Percentiles rank a stretch among this genome's conserved stretches.
These are phyloP conservation scores for Saccharomyces hybrid DNA, from an alignment of 1,139 yeast species.

Conservation along the genomic window DNA sequence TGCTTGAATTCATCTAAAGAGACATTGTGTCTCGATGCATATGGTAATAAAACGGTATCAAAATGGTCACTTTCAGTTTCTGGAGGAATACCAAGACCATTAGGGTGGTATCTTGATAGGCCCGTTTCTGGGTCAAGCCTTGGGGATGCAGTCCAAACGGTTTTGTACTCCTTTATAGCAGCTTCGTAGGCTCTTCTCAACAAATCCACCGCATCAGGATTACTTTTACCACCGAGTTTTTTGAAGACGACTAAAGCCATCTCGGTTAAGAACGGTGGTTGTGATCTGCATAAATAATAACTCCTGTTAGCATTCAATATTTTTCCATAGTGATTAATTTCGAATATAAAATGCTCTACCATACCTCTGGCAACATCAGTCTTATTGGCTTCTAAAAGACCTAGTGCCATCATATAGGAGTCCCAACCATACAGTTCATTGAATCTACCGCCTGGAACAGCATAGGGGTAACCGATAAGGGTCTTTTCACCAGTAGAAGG, in stretches of 20 bases:
- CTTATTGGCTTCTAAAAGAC: conserved; percentile 60
- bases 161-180: conserved; percentile 79
- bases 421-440: conserved; percentile 98
- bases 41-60: conserved; percentile 62
- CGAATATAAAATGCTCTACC: conserved; percentile 89
- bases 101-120: conserved; percentile 84
- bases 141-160: conserved; percentile 74
- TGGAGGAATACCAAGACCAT: conserved; percentile 88
- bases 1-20: conserved; percentile 63
- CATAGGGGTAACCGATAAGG: conserved; percentile 71
- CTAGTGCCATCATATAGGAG: conserved; percentile 86
- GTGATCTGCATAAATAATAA: conserved; percentile 86
- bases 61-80: conserved; percentile 94
- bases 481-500: conserved; percentile 42
- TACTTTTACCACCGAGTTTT: conserved; percentile 41
- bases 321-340: conserved; percentile 85
- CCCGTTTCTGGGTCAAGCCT: conserved; percentile 76
- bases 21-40: conserved; percentile 54
- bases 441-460: conserved; percentile 96
- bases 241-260: conserved; percentile 72
- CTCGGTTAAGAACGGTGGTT: conserved; percentile 94
- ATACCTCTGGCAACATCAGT: conserved; percentile 75
- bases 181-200: conserved; percentile 60
- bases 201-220: conserved; percentile 49
- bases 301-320: conserved; percentile 91